phyloP scores from a whole-genome alignment of 371 early-diverging fungal species.

The Zychaea mexicana region DNA sequence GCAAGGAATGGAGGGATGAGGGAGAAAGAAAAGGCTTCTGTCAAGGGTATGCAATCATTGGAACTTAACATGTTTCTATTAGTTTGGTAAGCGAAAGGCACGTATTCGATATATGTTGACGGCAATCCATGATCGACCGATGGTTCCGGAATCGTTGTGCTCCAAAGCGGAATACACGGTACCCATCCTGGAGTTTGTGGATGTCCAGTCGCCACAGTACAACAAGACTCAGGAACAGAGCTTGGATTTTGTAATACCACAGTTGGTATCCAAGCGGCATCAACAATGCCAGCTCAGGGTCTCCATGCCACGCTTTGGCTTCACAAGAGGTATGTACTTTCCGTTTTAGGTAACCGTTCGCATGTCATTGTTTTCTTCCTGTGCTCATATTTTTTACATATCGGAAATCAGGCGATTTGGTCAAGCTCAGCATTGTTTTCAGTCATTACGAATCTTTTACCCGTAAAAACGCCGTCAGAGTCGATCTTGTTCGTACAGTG shows the following conservation, averaged over 20 bases:
- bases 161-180: constrained; percentile 42
- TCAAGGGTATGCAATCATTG: neutral
- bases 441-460: constrained; percentile 33
- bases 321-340: constrained; percentile 39
- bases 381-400: neutral
- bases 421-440: constrained; percentile 35
- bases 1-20: neutral
- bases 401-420: constrained; percentile 36
- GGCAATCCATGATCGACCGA: constrained; percentile 40
- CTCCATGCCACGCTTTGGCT: constrained; percentile 45
- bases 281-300: constrained; percentile 33
- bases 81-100: constrained; percentile 24
- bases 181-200: constrained; percentile 43
- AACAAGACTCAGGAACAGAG: constrained; percentile 32
- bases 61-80: no score
- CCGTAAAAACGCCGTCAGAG: constrained; percentile 27
- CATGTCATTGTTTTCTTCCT: neutral
- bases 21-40: neutral
- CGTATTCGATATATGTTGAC: constrained; percentile 42
- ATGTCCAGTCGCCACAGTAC: constrained; percentile 31
- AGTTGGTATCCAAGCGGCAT: constrained; percentile 17
- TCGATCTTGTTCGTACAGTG: constrained; percentile 36
- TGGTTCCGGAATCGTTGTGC: constrained; percentile 45
- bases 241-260: constrained; percentile 22
- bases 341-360: neutral